Evolutionary conservation across 2,329 filamentous ascomycete species (phyloP).

Genomic region (Periconia sp.): DNA sequence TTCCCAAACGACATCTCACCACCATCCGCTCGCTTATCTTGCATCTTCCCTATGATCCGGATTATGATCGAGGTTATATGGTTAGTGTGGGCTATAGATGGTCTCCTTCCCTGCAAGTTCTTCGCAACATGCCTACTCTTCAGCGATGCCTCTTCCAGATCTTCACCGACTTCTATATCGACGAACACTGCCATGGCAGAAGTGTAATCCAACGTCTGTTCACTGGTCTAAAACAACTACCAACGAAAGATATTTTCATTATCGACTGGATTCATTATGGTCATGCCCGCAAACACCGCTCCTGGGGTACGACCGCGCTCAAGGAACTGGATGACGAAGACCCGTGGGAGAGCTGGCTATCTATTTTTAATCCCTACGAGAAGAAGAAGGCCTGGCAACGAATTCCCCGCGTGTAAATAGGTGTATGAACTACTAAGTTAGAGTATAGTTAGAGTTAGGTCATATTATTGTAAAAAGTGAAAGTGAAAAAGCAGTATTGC

Average conservation of each 20-base stretch:
- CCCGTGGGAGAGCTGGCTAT: not conserved
- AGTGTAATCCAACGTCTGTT: not conserved
- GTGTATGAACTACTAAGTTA: too few relatives aligned
- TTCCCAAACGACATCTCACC: not conserved
- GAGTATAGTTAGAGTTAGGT: too few relatives aligned
- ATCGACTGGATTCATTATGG: not conserved
- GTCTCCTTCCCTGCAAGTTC: not conserved
- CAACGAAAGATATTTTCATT: not conserved
- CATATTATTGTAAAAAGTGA: too few relatives aligned
- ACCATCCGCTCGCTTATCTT: constrained; percentile 1
- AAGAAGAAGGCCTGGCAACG: not conserved
- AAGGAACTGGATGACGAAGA: not conserved
- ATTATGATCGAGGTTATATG: not conserved
- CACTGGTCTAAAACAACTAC: not conserved
- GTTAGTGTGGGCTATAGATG: not conserved
- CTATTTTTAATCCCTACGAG: not conserved
- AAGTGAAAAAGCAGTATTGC: too few relatives aligned
- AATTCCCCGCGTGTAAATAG: too few relatives aligned
- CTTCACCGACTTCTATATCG: not conserved
- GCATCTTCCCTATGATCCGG: not conserved
- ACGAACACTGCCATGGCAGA: not conserved
- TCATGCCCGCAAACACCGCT: not conserved
- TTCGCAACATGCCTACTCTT: not conserved
- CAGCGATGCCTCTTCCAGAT: not conserved
- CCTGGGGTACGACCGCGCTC: not conserved